These are phyloP conservation scores for Boletus vinaceobasis DNA, from an alignment of 768 basidiomycete genomes.

Conservation along the genomic window DNA sequence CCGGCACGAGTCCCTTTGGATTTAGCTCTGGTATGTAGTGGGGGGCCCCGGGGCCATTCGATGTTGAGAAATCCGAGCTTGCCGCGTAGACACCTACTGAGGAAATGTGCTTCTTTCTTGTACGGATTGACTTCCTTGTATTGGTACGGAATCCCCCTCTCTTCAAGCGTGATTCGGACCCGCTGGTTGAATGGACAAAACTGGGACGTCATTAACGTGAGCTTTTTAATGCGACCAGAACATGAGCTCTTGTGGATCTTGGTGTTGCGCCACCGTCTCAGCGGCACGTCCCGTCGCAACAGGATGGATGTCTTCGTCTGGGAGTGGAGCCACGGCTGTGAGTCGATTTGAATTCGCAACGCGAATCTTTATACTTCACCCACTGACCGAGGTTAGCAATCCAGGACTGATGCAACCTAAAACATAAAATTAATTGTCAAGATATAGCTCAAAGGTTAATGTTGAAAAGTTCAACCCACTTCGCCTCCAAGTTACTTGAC, in stretches of 20 bases:
- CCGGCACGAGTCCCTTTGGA: constrained; percentile 68
- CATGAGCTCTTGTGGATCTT: constrained; percentile 49
- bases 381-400: too few relatives aligned
- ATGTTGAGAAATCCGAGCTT: too few relatives aligned
- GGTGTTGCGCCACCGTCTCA: constrained; percentile 49
- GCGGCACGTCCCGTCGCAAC: constrained; percentile 56
- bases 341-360: too few relatives aligned
- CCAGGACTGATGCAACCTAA: too few relatives aligned
- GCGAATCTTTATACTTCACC: too few relatives aligned
- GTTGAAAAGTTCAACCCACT: too few relatives aligned
- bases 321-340: constrained; percentile 24
- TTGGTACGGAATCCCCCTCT: constrained; percentile 62
- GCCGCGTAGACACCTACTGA: constrained; percentile 31
- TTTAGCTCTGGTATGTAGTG: constrained; percentile 40
- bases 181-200: constrained; percentile 63
- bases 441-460: too few relatives aligned
- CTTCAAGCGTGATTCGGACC: constrained; percentile 65
- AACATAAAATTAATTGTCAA: too few relatives aligned
- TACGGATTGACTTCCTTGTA: constrained; percentile 69
- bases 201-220: neutral
- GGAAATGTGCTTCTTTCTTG: constrained; percentile 59
- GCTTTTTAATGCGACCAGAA: constrained; percentile 36
- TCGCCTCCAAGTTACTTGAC: too few relatives aligned
- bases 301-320: constrained; percentile 55
- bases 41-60: too few relatives aligned